These are phyloP conservation scores for Pseudomicrostroma phylloplanum DNA, from an alignment of 1,284 basidiomycete species.

Conservation along the genomic window DNA sequence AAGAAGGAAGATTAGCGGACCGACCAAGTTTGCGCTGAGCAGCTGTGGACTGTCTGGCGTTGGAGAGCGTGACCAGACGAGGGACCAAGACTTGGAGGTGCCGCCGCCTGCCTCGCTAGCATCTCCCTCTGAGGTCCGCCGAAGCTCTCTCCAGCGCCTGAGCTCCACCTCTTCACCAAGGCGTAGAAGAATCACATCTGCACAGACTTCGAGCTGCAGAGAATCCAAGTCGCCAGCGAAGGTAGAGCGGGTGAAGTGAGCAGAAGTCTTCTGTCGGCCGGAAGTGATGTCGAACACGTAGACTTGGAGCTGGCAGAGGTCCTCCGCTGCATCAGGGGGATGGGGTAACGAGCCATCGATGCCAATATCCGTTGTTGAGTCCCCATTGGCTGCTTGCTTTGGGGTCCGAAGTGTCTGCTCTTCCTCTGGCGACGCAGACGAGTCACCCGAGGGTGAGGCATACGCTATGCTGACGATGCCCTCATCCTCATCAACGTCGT, in stretches of 20 bases:
- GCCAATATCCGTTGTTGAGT: not conserved
- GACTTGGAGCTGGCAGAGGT: not conserved
- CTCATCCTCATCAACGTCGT: conserved; percentile 5
- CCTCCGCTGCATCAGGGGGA: not conserved
- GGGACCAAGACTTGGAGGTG: not conserved
- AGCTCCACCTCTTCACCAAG: not conserved
- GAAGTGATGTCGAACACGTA: not conserved
- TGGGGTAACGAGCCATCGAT: not conserved
- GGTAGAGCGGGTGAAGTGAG: too few relatives aligned
- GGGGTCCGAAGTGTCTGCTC: not conserved
- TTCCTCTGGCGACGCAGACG: not conserved
- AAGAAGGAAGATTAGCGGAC: not conserved
- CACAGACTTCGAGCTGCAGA: not conserved
- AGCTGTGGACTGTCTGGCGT: not conserved
- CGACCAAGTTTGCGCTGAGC: not conserved
- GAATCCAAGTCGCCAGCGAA: too few relatives aligned
- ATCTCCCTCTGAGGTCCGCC: not conserved
- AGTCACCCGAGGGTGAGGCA: not conserved
- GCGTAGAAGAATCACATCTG: not conserved
- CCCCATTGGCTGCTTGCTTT: not conserved
- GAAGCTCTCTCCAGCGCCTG: not conserved
- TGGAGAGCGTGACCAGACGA: not conserved
- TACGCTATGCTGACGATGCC: not conserved
- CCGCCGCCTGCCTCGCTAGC: conserved; percentile 1
- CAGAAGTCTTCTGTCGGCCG: too few relatives aligned